Conservation (phyloP, 2,329 filamentous ascomycete genomes). For the Aspergillus udagawae region DNA sequence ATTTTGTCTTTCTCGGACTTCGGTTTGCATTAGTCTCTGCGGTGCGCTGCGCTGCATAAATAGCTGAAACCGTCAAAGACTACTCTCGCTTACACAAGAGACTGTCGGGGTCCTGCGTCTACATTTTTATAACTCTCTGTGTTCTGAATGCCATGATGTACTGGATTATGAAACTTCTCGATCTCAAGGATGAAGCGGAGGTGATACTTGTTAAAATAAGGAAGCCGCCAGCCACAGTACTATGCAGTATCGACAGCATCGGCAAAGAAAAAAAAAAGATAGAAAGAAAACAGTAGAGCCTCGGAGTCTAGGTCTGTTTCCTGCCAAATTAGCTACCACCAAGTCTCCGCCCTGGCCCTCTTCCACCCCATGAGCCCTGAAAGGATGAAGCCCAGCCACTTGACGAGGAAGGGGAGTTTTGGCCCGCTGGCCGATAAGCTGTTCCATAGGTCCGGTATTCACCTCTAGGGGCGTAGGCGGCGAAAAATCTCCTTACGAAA, state of each 20-base stretch:
- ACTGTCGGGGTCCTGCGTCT: not conserved
- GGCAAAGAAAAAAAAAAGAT: not conserved
- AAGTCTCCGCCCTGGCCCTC: conserved; percentile 40
- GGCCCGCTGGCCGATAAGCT: conserved; percentile 45
- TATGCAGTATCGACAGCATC: not conserved
- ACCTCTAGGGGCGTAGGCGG: conserved; percentile 41
- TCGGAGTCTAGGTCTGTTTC: not conserved
- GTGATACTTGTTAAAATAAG: not conserved
- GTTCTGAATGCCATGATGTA: not conserved
- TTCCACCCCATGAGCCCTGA: conserved; percentile 33
- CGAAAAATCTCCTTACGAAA: conserved; percentile 66
- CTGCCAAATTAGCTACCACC: conserved; percentile 27
- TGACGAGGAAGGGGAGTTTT: conserved; percentile 13
- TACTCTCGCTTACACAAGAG: not conserved
- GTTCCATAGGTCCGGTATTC: conserved; percentile 60
- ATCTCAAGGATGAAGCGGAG: not conserved
- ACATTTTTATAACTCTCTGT: not conserved
- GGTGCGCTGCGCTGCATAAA: not conserved
- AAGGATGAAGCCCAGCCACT: conserved; percentile 30
- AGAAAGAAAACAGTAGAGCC: not conserved
- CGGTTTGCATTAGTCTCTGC: not conserved
- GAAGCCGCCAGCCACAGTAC: not conserved
- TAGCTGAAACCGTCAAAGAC: not conserved
- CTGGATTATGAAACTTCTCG: not conserved
- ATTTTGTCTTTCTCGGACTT: not conserved